Base-by-base conservation (phyloP, 768 basidiomycete species). In the Lentinula raphanica region DNA sequence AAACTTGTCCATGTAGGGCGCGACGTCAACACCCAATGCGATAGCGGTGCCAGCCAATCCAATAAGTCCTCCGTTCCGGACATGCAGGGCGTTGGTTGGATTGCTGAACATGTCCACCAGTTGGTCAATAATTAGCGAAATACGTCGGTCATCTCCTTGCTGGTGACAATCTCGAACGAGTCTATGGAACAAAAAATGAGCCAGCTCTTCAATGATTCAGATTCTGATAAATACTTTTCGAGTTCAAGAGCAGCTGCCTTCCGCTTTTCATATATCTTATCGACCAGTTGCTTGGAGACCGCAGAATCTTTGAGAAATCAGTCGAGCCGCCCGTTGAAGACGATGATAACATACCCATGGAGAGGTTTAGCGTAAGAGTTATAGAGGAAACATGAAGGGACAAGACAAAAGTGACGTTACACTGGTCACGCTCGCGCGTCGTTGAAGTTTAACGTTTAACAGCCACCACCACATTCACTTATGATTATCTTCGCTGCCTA, bases 41-140 rank as follows among this genome's bases (percentile, higher is more conserved):
- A 99, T 98, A n/a, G 94, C 93, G 23, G 93, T 93, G 28, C 92
- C 96, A 8, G 96, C 96, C 1, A 98, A 84, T 23, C 96, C 96
- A 64, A 98, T 98, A 42, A 98, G 79, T 4, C 96, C 96, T 35
- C 96, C 96, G 69, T 96, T 98, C 45, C 95, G 81, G 45, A 94
- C 84, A 65, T 97, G 94, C 23, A 95, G 77, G 2, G 92, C 85
- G 67, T 95, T 94, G 32, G 84, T 78, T 19, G 83, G 73, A 63
- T 90, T 88, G 67, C 80, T 88, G 77, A 95, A 96, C 86, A 98
- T 92, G 19, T 94, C 92, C 59, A 94, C 90, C 60, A 98, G 82
- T 66, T 98, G 95, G 74, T 94, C 92, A 60, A 98, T 86, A 63
- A 98, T 97, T 66, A 88, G 82, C 62, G 77, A 78, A 66, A 97